phyloP scores from a whole-genome alignment of 2,329 filamentous ascomycete species.

The Beauveria bassiana region DNA sequence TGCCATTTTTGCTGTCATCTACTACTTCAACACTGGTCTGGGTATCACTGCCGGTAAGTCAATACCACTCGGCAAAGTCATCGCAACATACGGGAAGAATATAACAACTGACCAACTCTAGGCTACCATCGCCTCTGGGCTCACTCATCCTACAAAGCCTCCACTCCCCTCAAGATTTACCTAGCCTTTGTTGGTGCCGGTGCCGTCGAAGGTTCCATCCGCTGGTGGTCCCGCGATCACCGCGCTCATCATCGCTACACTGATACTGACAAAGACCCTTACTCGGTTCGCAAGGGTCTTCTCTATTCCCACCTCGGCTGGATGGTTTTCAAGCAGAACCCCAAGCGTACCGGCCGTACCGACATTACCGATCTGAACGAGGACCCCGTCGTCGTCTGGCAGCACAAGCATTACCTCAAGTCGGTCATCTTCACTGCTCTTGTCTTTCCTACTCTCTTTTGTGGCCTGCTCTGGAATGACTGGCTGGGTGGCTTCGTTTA shows the following conservation, averaged over 20 bases:
- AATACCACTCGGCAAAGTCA: not conserved
- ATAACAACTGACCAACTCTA: constrained; percentile 1
- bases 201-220: constrained; percentile 76
- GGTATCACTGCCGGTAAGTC: constrained; percentile 67
- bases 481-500: constrained; percentile 79
- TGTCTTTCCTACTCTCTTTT: constrained; percentile 65
- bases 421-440: constrained; percentile 70
- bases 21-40: constrained; percentile 79
- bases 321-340: constrained; percentile 93
- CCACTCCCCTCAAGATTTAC: constrained; percentile 69
- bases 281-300: constrained; percentile 82
- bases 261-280: constrained; percentile 86
- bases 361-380: constrained; percentile 86
- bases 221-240: constrained; percentile 86
- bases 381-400: constrained; percentile 77
- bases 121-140: constrained; percentile 68
- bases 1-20: constrained; percentile 62
- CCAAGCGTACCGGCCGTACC: constrained; percentile 78
- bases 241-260: constrained; percentile 86
- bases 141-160: constrained; percentile 75
- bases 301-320: constrained; percentile 73
- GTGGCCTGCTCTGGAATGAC: constrained; percentile 74
- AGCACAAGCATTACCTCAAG: constrained; percentile 82
- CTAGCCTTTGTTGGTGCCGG: constrained; percentile 74
- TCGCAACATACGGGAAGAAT: too few relatives aligned